Evolutionary conservation across 163 green algal species (phyloP).

Genomic region (Volvox carteri): DNA sequence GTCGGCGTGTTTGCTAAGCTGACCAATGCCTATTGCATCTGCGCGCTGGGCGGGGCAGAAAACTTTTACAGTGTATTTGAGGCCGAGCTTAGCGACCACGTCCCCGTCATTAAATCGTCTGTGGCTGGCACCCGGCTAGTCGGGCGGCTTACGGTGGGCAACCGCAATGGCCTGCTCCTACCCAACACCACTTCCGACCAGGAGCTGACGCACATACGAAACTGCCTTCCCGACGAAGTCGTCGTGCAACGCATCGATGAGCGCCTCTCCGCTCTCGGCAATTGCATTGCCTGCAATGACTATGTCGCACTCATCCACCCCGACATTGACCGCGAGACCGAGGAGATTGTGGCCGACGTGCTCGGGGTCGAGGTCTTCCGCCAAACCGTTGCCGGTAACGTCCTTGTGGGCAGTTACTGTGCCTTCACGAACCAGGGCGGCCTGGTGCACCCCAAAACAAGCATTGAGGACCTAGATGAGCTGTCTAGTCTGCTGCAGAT

Average conservation of each 20-base stretch:
- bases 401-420: constrained; percentile 96
- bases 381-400: constrained; percentile 95
- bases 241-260: constrained; percentile 98
- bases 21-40: constrained; percentile 97
- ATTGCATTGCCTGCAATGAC: constrained; percentile 99
- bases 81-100: constrained; percentile 96
- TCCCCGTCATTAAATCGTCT: constrained; percentile 96
- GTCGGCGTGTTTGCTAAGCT: constrained; percentile 97
- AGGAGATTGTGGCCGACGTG: constrained; percentile 88
- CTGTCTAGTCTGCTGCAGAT: constrained; percentile 95
- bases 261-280: constrained; percentile 97
- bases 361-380: constrained; percentile 99
- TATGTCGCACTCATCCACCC: constrained; percentile 99
- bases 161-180: constrained; percentile 98
- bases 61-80: constrained; percentile 99
- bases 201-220: constrained; percentile 97
- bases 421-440: constrained; percentile 96
- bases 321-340: constrained; percentile 94
- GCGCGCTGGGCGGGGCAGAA: constrained; percentile 92
- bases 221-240: constrained; percentile 97
- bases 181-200: constrained; percentile 98
- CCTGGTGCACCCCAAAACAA: constrained; percentile 95
- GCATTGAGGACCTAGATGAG: constrained; percentile 98
- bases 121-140: constrained; percentile 96
- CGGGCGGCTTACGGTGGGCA: constrained; percentile 95